Base-by-base conservation (phyloP, 352 stramenopile species). In the Phytophthora hybrid region DNA sequence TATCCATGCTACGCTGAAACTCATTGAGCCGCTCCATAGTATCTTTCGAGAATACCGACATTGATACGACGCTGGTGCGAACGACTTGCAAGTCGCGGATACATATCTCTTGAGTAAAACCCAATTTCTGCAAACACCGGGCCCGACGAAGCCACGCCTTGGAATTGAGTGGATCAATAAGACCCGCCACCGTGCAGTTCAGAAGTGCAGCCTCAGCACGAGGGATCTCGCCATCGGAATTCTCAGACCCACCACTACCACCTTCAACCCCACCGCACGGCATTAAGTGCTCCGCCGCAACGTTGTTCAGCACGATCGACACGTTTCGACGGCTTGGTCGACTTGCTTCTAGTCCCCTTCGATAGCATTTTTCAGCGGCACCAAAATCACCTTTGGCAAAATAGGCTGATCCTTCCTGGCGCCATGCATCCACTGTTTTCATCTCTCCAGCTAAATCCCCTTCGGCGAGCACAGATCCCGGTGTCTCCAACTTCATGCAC, bases 141-240 rank as follows among this genome's bases (percentile, higher is more conserved):
- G 51, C 44, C n/a, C 68, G 67, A 65, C 76, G 63, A 59, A 66
- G 6, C 76, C 76, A 82, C n/a, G 63, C 72, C 18, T 79, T 82
- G 46, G 51, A 7, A 16, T 82, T 82, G 0, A 78, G 41, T 1
- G 72, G 68, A 10, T 80, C 76, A 0, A 82, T 52, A 5, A 80
- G 71, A 1, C 72, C 76, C 34, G 76, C 68, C 44, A 82, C 68
- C 0, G 67, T 76, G 47, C 63, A 73, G 14, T 80, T 78, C 19
- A 82, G 37, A 21, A 78, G 16, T 32, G 59, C 64, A 39, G 61
- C 21, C 21, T 78, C 69, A 4, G 29, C 55, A 39, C 9, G 62
- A 0, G 59, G 49, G 16, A 67, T 19, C 19, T 44, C 10, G 6
- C 5, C 18, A 5, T 55, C 23, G 19, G 39, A 61, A 6, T 47